A percentile compares a stretch with the other conserved stretches of the same genome.
Evolutionary conservation across 1,284 basidiomycete species (phyloP).

Genomic region (Testicularia cyperi): DNA sequence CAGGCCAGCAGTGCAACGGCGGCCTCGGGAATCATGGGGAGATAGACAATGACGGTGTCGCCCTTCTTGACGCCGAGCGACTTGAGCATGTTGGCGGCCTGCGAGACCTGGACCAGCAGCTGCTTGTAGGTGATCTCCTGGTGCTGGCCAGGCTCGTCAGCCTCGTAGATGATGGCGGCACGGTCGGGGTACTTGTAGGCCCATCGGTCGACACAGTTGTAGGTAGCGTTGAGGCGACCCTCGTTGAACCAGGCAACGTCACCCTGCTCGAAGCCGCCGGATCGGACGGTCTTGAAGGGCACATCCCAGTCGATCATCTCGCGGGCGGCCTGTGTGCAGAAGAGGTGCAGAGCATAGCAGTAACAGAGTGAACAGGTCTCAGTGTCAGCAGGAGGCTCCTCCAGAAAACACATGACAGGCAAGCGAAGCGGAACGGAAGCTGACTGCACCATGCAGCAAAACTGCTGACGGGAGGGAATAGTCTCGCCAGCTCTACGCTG

Average conservation of each 20-base stretch:
- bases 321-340: conserved; percentile 69
- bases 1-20: conserved; percentile 95
- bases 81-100: conserved; percentile 88
- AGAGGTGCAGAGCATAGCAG: background rate
- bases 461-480: too few species aligned
- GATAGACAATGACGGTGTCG: conserved; percentile 73
- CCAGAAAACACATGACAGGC: too few species aligned
- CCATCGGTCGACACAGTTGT: conserved; percentile 98
- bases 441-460: too few species aligned
- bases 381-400: too few species aligned
- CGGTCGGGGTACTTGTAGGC: conserved; percentile 87
- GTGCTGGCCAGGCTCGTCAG: conserved; percentile 86
- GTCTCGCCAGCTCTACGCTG: too few species aligned
- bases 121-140: conserved; percentile 75
- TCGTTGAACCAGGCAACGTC: conserved; percentile 86
- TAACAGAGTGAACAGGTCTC: too few species aligned
- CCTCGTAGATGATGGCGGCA: conserved; percentile 97
- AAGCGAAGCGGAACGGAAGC: too few species aligned
- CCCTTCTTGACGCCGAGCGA: conserved; percentile 90
- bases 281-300: conserved; percentile 83
- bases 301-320: conserved; percentile 85
- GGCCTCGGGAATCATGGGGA: conserved; percentile 67
- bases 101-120: conserved; percentile 78
- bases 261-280: conserved; percentile 80
- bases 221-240: conserved; percentile 69